Evolutionary conservation across 768 basidiomycete species (phyloP).

Genomic region (Chalciporus sphaerocephalus): DNA sequence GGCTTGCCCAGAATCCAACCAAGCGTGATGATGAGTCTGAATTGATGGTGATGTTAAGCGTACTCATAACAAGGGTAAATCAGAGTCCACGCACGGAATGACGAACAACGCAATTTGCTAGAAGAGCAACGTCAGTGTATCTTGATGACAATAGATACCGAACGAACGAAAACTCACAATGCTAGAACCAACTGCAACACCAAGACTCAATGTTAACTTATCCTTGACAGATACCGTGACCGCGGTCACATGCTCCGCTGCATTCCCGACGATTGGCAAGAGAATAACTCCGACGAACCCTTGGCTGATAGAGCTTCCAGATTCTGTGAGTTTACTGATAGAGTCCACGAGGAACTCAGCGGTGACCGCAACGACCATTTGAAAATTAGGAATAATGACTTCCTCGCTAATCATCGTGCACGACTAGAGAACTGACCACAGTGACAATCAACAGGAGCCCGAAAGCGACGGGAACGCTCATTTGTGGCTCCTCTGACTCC

Average conservation of each 20-base stretch:
- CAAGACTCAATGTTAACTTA: slow-evolving; percentile 81
- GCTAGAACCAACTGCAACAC: slow-evolving; percentile 85
- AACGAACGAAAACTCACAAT: slow-evolving; percentile 46
- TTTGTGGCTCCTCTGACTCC: slow-evolving; percentile 41
- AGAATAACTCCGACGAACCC: slow-evolving; percentile 87
- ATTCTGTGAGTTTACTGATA: slow-evolving; percentile 65
- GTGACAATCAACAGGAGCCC: slow-evolving; percentile 55
- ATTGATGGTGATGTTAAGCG: slow-evolving; percentile 10
- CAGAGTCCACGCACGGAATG: slow-evolving; percentile 45
- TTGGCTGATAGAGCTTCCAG: slow-evolving; percentile 54
- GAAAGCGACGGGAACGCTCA: slow-evolving; percentile 54
- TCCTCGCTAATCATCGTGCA: neutral
- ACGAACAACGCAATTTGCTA: slow-evolving; percentile 75
- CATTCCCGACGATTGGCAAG: slow-evolving; percentile 89
- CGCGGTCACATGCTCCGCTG: slow-evolving; percentile 89
- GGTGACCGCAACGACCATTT: slow-evolving; percentile 50
- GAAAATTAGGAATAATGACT: neutral
- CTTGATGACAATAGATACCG: neutral
- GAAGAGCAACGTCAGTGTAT: neutral
- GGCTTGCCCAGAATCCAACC: slow-evolving; percentile 82
- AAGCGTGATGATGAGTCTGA: slow-evolving; percentile 67
- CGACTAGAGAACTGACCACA: slow-evolving; percentile 41
- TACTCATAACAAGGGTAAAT: neutral
- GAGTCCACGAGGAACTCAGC: slow-evolving; percentile 74
- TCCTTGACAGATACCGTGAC: slow-evolving; percentile 89